Percentiles rank a stretch among this genome's conserved stretches.
phyloP scores from a whole-genome alignment of 306 rosid species.

The Vigna radiata region DNA sequence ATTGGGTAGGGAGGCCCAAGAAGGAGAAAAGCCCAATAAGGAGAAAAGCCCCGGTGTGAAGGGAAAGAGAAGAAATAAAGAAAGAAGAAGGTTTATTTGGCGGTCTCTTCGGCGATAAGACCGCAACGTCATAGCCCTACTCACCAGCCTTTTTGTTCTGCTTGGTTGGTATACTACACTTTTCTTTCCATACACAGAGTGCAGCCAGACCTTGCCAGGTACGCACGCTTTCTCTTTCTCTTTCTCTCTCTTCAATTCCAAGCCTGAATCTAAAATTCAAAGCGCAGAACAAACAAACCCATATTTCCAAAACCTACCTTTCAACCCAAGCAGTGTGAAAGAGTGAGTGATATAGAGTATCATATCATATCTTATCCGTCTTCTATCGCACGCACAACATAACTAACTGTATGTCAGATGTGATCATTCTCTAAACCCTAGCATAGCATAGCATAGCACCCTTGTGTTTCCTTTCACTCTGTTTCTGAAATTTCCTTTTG shows the following conservation, averaged over 20 bases:
- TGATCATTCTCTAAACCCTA: slow-evolving; percentile 42
- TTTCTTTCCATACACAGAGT: not conserved
- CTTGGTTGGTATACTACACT: not conserved
- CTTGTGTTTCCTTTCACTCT: slow-evolving; percentile 1
- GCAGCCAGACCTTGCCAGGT: not conserved
- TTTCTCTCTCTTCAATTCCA: not conserved
- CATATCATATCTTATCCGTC: slow-evolving; percentile 1
- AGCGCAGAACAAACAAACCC: not conserved
- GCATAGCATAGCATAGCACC: not conserved
- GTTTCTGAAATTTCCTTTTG: not conserved
- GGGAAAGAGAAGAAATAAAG: not conserved
- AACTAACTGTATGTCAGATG: slow-evolving; percentile 16
- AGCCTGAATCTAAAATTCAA: not conserved
- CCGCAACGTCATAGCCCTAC: slow-evolving; percentile 61
- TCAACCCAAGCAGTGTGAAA: not conserved
- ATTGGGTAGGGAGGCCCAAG: not conserved
- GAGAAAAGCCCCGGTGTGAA: slow-evolving; percentile 18
- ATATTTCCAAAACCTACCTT: not conserved
- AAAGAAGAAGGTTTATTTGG: slow-evolving; percentile 16
- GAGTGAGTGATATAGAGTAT: not conserved
- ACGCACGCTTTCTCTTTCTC: not conserved
- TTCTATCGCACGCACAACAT: not conserved
- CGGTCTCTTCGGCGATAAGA: slow-evolving; percentile 70
- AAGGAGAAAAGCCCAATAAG: slow-evolving; percentile 28
- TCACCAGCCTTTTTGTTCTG: slow-evolving; percentile 49